phyloP scores from a whole-genome alignment of 163 green algal genomes.

The Scenedesmus sp. region DNA sequence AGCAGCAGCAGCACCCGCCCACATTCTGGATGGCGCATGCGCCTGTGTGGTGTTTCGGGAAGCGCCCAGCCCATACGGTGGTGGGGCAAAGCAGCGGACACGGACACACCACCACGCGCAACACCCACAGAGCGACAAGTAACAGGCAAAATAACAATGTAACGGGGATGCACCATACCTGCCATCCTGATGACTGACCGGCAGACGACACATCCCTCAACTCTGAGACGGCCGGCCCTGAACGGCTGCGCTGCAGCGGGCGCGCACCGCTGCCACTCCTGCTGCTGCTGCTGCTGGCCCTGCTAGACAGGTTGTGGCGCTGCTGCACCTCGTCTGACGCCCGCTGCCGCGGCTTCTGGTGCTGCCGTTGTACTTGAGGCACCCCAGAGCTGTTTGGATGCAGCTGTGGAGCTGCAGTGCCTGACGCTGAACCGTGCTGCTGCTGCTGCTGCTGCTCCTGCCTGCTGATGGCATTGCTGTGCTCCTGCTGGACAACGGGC shows the following conservation, averaged over 20 bases:
- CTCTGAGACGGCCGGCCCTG: constrained; percentile 31
- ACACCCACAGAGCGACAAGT: no score
- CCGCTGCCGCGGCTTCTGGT: constrained; percentile 18
- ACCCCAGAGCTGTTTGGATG: no score
- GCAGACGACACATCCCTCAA: constrained; percentile 47
- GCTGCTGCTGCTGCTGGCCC: constrained; percentile 28
- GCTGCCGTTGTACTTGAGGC: not conserved
- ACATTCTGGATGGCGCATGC: no score
- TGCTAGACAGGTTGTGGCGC: not conserved
- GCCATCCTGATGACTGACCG: constrained; percentile 49
- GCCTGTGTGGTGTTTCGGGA: no score
- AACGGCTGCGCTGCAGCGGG: constrained; percentile 21
- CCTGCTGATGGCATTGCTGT: not conserved
- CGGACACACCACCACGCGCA: no score
- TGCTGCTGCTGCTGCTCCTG: constrained; percentile 31
- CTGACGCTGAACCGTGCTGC: not conserved
- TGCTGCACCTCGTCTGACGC: not conserved
- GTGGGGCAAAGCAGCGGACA: no score
- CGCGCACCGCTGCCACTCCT: not conserved
- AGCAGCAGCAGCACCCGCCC: no score
- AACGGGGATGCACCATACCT: constrained; percentile 9
- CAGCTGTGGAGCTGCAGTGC: constrained; percentile 5
- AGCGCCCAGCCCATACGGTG: no score
- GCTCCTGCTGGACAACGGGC: constrained; percentile 6
- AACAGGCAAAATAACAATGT: no score